Percentiles rank a stretch among this genome's conserved stretches.
These are phyloP conservation scores for Thalassiosira pacifica DNA, from an alignment of 352 stramenopile species.

Conservation along the genomic window DNA sequence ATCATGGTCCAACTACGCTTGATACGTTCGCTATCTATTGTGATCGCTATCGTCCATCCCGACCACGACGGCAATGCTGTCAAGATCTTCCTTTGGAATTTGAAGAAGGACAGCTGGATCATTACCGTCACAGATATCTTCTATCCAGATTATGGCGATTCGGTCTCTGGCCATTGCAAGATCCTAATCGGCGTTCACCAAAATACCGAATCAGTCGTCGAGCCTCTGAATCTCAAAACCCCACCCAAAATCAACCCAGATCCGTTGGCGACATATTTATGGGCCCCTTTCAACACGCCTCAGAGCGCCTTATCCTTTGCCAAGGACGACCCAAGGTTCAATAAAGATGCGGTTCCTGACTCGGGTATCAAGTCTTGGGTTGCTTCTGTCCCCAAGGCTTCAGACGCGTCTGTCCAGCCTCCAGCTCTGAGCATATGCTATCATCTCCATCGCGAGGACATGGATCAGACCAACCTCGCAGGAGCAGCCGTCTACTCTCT, in stretches of 20 bases:
- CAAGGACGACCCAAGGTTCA: too few relatives aligned
- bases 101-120: too few relatives aligned
- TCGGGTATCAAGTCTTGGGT: too few relatives aligned
- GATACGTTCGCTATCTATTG: neutral
- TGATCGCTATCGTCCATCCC: conserved; percentile 4
- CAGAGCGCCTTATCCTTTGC: neutral
- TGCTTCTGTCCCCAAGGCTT: neutral
- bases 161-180: neutral
- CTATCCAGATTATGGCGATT: conserved; percentile 27
- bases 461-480: too few relatives aligned
- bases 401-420: too few relatives aligned
- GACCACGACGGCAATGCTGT: conserved; percentile 6
- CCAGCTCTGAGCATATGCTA: too few relatives aligned
- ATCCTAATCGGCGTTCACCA: conserved; percentile 18
- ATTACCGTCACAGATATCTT: neutral
- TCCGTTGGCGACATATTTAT: neutral
- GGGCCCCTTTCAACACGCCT: neutral
- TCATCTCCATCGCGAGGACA: too few relatives aligned
- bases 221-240: neutral
- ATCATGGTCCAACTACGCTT: neutral
- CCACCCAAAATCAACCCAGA: neutral
- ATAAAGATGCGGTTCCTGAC: too few relatives aligned
- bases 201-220: neutral
- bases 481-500: neutral
- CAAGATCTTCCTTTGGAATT: neutral